phyloP scores from a whole-genome alignment of 106 monocot species.

The Acanthochlamys bracteata region DNA sequence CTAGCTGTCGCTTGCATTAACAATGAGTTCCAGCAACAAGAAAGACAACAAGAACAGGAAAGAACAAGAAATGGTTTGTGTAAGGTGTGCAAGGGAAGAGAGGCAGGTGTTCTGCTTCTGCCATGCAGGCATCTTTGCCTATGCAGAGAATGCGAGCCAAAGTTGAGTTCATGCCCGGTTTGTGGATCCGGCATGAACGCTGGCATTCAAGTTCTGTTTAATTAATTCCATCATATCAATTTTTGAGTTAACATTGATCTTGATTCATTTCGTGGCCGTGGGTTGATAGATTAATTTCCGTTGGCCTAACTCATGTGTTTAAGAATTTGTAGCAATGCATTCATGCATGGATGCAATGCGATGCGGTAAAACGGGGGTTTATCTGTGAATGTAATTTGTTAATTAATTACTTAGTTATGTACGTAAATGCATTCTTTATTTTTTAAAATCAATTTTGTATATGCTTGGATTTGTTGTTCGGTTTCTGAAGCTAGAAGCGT shows the following conservation, averaged over 20 bases:
- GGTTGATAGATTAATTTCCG: not conserved
- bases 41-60: not conserved
- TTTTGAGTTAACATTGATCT: not conserved
- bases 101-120: slow-evolving; percentile 36
- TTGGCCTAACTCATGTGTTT: not conserved
- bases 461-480: too few species aligned
- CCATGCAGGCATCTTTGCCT: slow-evolving; percentile 61
- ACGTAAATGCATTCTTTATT: too few species aligned
- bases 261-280: not conserved
- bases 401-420: too few species aligned
- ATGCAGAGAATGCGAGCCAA: slow-evolving; percentile 42
- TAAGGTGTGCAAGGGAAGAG: slow-evolving; percentile 34
- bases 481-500: too few species aligned
- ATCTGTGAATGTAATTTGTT: too few species aligned
- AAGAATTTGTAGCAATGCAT: not conserved
- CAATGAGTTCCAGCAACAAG: not conserved
- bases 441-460: too few species aligned
- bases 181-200: slow-evolving; percentile 40
- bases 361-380: too few species aligned
- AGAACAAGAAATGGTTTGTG: slow-evolving; percentile 8
- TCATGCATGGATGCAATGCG: too few species aligned
- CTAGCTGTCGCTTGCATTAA: not conserved
- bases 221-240: too few species aligned
- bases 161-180: slow-evolving; percentile 34
- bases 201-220: slow-evolving; percentile 24